Evolutionary conservation across 202 grass and related monocot species (phyloP).

Genomic region (Setaria italica): DNA sequence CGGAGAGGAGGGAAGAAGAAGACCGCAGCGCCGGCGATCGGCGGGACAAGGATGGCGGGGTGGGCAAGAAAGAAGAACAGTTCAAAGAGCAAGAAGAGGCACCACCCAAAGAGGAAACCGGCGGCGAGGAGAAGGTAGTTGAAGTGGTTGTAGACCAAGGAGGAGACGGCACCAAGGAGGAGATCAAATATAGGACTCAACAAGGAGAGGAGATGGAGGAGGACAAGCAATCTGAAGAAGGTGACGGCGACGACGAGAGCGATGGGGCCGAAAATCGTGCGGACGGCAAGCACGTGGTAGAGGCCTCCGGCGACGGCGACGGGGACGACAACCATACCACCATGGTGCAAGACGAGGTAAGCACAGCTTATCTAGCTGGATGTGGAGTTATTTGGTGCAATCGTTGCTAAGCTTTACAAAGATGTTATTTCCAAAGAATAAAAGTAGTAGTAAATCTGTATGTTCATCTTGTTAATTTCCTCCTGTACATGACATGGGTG

Average conservation of each 20-base stretch:
- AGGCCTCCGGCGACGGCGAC: background rate
- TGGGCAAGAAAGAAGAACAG: constrained; percentile 24
- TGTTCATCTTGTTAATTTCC: background rate
- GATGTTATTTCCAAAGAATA: background rate
- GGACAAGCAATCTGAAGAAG: constrained; percentile 43
- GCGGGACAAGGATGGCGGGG: background rate
- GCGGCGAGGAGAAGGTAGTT: constrained; percentile 49
- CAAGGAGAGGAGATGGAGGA: constrained; percentile 41
- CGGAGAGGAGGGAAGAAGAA: constrained; percentile 16
- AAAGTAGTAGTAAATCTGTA: background rate
- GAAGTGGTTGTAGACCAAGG: constrained; percentile 60
- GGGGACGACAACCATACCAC: constrained; percentile 2
- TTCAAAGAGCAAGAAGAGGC: constrained; percentile 37
- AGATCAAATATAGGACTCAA: constrained; percentile 57
- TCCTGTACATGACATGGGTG: background rate
- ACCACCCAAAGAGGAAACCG: constrained; percentile 12
- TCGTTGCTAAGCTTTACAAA: too few relatives aligned
- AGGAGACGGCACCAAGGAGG: constrained; percentile 46
- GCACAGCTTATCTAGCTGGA: background rate
- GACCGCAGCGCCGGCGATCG: background rate
- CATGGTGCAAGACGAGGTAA: constrained; percentile 57
- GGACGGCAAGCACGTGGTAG: constrained; percentile 49
- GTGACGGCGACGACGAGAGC: constrained; percentile 17
- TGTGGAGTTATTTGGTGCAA: too few relatives aligned
- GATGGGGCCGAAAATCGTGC: constrained; percentile 18